These are phyloP conservation scores for Nasturtium officinale DNA, from an alignment of 345 rosid genomes.

Conservation along the genomic window DNA sequence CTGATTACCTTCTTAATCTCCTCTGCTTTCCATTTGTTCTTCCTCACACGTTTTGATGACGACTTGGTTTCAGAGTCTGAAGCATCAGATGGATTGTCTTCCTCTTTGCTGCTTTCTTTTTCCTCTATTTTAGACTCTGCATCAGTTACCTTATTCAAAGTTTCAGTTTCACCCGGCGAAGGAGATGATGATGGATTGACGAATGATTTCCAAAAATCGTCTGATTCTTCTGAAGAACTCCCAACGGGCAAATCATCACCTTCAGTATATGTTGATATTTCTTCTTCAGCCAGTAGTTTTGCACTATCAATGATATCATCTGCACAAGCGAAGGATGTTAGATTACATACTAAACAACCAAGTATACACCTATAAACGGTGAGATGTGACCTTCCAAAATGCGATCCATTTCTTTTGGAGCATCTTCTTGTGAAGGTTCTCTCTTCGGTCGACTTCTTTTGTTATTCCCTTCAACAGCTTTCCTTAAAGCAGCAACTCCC, in stretches of 20 bases:
- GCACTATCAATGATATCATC: slow-evolving; percentile 50
- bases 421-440: slow-evolving; percentile 40
- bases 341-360: not conserved
- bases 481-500: slow-evolving; percentile 59
- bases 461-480: slow-evolving; percentile 50
- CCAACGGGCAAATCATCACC: slow-evolving; percentile 35
- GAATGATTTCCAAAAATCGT: slow-evolving; percentile 71
- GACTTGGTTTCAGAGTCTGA: slow-evolving; percentile 50
- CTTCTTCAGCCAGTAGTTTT: slow-evolving; percentile 55
- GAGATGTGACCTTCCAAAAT: slow-evolving; percentile 48
- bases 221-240: slow-evolving; percentile 45
- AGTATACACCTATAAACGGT: not conserved
- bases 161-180: slow-evolving; percentile 44
- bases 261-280: slow-evolving; percentile 48
- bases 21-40: slow-evolving; percentile 88
- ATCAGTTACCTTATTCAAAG: slow-evolving; percentile 27
- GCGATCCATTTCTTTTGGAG: slow-evolving; percentile 29
- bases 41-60: slow-evolving; percentile 52
- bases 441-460: slow-evolving; percentile 47
- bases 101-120: slow-evolving; percentile 46
- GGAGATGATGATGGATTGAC: slow-evolving; percentile 51
- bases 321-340: slow-evolving; percentile 36
- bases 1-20: slow-evolving; percentile 77
- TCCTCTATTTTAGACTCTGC: slow-evolving; percentile 41
- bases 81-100: slow-evolving; percentile 45